These are phyloP conservation scores for Jackrogersella minutella DNA, from an alignment of 495 filamentous ascomycete species.

Conservation along the genomic window DNA sequence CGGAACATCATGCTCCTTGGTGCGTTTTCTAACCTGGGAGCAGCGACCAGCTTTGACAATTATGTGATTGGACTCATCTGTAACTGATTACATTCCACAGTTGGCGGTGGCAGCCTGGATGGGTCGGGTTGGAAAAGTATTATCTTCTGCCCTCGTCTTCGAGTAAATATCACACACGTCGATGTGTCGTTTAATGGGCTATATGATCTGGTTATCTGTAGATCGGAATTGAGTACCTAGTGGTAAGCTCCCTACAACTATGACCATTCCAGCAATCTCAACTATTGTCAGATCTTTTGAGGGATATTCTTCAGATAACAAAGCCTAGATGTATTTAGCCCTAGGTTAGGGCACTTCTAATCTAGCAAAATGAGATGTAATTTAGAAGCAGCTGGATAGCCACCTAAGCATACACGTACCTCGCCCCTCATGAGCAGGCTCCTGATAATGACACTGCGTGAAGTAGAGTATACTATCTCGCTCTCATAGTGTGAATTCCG, in stretches of 20 bases:
- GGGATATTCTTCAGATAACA: background rate
- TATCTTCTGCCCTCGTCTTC: slow-evolving; percentile 32
- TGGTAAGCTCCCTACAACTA: slow-evolving; percentile 19
- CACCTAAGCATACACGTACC: slow-evolving; percentile 3
- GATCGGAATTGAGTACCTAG: slow-evolving; percentile 11
- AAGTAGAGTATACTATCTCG: background rate
- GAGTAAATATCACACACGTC: slow-evolving; percentile 27
- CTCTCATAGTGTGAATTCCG: background rate
- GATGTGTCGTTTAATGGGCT: slow-evolving; percentile 23
- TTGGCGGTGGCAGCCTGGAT: slow-evolving; percentile 28
- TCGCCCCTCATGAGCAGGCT: background rate
- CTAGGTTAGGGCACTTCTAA: slow-evolving; percentile 4
- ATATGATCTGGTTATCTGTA: slow-evolving; percentile 8
- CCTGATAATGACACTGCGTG: background rate
- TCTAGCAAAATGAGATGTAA: background rate
- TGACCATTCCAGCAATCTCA: background rate
- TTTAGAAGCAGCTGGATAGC: slow-evolving; percentile 13
- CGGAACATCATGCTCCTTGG: background rate
- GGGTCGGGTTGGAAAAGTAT: slow-evolving; percentile 36
- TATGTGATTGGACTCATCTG: slow-evolving; percentile 57
- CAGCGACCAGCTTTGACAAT: slow-evolving; percentile 63
- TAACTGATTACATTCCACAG: slow-evolving; percentile 35
- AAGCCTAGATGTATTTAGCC: too few species aligned
- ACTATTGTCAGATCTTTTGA: background rate
- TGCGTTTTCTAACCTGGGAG: slow-evolving; percentile 3